Evolutionary conservation across 352 stramenopile species (phyloP).

Genomic region (Phytophthora chlamydospora): DNA sequence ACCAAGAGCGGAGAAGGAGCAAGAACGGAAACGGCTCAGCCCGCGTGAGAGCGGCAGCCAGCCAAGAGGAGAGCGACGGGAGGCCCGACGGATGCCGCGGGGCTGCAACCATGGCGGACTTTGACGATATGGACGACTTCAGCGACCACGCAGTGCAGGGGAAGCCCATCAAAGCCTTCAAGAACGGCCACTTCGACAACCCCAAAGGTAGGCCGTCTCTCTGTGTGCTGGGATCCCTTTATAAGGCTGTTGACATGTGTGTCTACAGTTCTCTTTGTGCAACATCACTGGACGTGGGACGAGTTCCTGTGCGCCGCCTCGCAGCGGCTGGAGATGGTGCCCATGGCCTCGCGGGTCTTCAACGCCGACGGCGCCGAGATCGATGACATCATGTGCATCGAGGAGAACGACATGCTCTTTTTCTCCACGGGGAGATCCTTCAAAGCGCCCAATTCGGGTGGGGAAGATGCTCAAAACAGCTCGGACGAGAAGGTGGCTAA

Average conservation of each 20-base stretch:
- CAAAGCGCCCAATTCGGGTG: slow-evolving; percentile 63
- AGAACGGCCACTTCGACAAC: slow-evolving; percentile 81
- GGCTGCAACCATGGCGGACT: slow-evolving; percentile 59
- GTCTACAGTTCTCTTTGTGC: slow-evolving; percentile 66
- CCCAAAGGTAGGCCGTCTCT: slow-evolving; percentile 51
- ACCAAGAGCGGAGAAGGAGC: not conserved
- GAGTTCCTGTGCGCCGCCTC: slow-evolving; percentile 86
- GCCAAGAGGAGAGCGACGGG: slow-evolving; percentile 13
- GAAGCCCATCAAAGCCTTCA: slow-evolving; percentile 81
- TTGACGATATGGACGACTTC: slow-evolving; percentile 83
- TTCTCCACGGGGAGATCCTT: slow-evolving; percentile 85
- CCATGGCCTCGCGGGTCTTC: slow-evolving; percentile 83
- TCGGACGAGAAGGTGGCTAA: slow-evolving; percentile 63
- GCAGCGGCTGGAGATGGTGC: slow-evolving; percentile 83
- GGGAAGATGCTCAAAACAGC: slow-evolving; percentile 47
- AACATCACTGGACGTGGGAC: slow-evolving; percentile 87
- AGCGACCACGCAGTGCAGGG: slow-evolving; percentile 80
- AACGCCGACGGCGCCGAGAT: slow-evolving; percentile 88
- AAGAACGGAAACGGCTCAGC: slow-evolving; percentile 27
- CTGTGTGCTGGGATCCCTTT: not conserved
- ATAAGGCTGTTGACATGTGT: slow-evolving; percentile 1
- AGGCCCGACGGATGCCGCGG: slow-evolving; percentile 30
- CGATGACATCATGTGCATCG: slow-evolving; percentile 91
- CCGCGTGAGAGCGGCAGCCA: slow-evolving; percentile 6
- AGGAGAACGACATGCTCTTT: slow-evolving; percentile 92